Percentiles rank a stretch among this genome's conserved stretches.
phyloP scores from a whole-genome alignment of 345 rosid species.

The Eucalyptus polybractea region DNA sequence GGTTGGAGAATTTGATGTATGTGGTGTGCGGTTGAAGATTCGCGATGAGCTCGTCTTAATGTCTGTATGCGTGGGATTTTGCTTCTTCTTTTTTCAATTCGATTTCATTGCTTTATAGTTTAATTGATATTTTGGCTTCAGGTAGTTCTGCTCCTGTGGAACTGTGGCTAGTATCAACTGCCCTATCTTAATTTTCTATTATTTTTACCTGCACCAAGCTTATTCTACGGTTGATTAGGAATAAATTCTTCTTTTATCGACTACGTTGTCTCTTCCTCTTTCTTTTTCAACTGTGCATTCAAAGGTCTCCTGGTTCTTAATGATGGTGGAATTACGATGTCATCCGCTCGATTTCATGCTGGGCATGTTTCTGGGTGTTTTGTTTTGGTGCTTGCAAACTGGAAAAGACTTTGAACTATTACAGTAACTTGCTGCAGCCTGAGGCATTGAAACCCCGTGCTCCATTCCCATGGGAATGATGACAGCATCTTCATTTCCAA shows the following conservation, averaged over 20 bases:
- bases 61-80: background rate
- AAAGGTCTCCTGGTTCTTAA: background rate
- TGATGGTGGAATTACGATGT: background rate
- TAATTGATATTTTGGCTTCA: background rate
- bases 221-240: background rate
- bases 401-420: background rate
- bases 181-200: background rate
- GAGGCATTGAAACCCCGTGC: background rate
- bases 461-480: conserved; percentile 16
- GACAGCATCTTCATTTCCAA: conserved; percentile 44
- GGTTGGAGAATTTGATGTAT: background rate
- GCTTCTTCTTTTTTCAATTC: background rate
- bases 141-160: conserved; percentile 2
- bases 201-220: background rate
- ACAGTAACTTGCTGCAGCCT: background rate
- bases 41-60: background rate
- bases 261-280: background rate
- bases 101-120: background rate
- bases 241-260: background rate
- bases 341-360: background rate
- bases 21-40: background rate
- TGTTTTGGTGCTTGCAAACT: background rate
- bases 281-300: background rate
- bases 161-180: background rate
- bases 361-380: background rate